Base-by-base conservation (phyloP, 2,329 filamentous ascomycete genomes). In the Alternaria incomplexa region DNA sequence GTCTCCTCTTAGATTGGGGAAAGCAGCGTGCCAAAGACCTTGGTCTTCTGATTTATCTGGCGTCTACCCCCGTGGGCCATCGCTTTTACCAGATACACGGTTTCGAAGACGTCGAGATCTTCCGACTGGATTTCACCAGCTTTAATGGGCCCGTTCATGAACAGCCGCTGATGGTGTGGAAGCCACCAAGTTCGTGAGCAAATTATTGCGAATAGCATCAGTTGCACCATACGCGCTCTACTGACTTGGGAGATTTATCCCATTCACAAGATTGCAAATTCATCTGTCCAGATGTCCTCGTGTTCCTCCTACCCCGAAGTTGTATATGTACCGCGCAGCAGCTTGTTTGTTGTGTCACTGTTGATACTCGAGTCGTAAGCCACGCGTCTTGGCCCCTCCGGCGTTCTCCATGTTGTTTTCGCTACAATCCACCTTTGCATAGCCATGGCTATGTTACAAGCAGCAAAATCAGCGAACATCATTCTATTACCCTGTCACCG, bases 141-240 rank as follows among this genome's bases (percentile, higher is more conserved):
- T 75, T 54, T 36, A 68, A 69, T 17, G 73, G 68, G 6, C 20
- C 48, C 4, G 3, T 63, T 17, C 53, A 65, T 28, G 25, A 66
- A 62, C 45, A 69, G 54, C 73, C 75, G 9, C 36, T 75, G 30
- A 76, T 79, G 76, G 61, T 76, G 12, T 44, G 17, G 43, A 4
- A 44, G 3, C 17, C 43, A 1, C 1, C 10, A 13, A 4, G 17
- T 3, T 7, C 6, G n/a, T 44, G 10, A 44, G 43, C n/a, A 20
- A 44, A 17, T 10, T 20, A 20, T 20, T 44, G 5, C 40, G 1
- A 44, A 44, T n/a, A 44, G 9, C 17, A 20, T 20, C 5, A 20
- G 28, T 32, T 11, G 28, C 28, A 32, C 28, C 28, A 32, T 6
- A 13, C 6, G 28, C 28, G 28, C 28, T 2, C 28, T 32, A 32